Evolutionary conservation across 129 eudicot genomes (phyloP).

Genomic region (Artemisia argyi): DNA sequence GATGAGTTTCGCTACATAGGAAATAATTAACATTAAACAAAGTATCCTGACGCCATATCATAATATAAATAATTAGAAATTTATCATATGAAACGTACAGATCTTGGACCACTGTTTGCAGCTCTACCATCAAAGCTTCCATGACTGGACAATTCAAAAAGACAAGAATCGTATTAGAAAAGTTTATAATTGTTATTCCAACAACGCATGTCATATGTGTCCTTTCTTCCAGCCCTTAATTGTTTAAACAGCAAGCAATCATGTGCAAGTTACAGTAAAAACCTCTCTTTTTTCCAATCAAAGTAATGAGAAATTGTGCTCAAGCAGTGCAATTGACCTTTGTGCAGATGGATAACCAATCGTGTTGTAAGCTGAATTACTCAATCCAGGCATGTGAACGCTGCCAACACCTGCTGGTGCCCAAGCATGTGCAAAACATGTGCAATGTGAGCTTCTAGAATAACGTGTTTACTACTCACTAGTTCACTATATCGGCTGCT

Average conservation of each 20-base stretch:
- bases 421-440: constrained; percentile 95
- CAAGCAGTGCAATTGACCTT: constrained; percentile 85
- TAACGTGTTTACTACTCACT: constrained; percentile 67
- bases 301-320: constrained; percentile 57
- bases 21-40: constrained; percentile 1
- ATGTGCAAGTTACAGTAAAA: constrained; percentile 32
- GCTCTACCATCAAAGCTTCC: constrained; percentile 51
- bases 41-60: neutral
- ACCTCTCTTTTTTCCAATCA: constrained; percentile 19
- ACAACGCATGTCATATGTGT: constrained; percentile 9
- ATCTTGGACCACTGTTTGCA: constrained; percentile 39
- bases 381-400: constrained; percentile 95
- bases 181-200: neutral
- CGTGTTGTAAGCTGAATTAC: constrained; percentile 96
- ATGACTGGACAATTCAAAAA: constrained; percentile 43
- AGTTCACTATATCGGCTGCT: constrained; percentile 16
- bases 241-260: constrained; percentile 48
- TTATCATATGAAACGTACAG: constrained; percentile 40
- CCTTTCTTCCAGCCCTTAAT: constrained; percentile 35
- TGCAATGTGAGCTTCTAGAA: constrained; percentile 86
- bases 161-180: constrained; percentile 21
- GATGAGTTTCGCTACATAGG: constrained; percentile 37
- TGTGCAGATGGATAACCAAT: constrained; percentile 98
- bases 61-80: neutral
- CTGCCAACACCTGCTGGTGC: constrained; percentile 99